Evolutionary conservation across 2,329 filamentous ascomycete genomes (phyloP).

Genomic region (Pyrenophora graminea): DNA sequence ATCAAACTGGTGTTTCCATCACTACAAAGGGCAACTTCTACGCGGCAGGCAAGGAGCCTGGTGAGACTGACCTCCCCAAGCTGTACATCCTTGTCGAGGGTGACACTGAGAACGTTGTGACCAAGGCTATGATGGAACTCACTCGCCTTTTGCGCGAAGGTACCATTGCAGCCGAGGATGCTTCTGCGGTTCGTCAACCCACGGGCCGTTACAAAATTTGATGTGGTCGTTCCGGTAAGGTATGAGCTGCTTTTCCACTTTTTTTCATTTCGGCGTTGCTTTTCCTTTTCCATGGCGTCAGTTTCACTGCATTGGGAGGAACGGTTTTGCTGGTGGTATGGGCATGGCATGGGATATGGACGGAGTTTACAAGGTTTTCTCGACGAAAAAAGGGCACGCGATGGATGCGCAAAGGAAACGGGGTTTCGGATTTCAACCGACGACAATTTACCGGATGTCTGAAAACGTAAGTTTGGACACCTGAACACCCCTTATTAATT

Average conservation of each 20-base stretch:
- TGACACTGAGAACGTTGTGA: slow-evolving; percentile 91
- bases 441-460: neutral
- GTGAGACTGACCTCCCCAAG: slow-evolving; percentile 76
- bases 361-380: slow-evolving; percentile 2
- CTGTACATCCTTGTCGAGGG: slow-evolving; percentile 97
- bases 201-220: slow-evolving; percentile 81
- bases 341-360: neutral
- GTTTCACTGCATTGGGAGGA: slow-evolving; percentile 8
- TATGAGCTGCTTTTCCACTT: neutral
- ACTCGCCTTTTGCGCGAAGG: slow-evolving; percentile 87
- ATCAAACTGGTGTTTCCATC: slow-evolving; percentile 91
- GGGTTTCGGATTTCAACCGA: neutral
- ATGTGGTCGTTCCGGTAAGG: neutral
- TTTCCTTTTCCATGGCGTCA: slow-evolving; percentile 9
- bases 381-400: neutral
- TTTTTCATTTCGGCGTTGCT: slow-evolving; percentile 59
- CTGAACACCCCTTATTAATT: neutral
- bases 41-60: slow-evolving; percentile 76
- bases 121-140: slow-evolving; percentile 86
- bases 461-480: slow-evolving; percentile 13
- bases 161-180: slow-evolving; percentile 82
- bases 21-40: slow-evolving; percentile 97
- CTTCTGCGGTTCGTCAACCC: slow-evolving; percentile 75
- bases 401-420: neutral
- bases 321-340: neutral